phyloP scores from a whole-genome alignment of 1,284 basidiomycete genomes.

The Pterulicium gracile region DNA sequence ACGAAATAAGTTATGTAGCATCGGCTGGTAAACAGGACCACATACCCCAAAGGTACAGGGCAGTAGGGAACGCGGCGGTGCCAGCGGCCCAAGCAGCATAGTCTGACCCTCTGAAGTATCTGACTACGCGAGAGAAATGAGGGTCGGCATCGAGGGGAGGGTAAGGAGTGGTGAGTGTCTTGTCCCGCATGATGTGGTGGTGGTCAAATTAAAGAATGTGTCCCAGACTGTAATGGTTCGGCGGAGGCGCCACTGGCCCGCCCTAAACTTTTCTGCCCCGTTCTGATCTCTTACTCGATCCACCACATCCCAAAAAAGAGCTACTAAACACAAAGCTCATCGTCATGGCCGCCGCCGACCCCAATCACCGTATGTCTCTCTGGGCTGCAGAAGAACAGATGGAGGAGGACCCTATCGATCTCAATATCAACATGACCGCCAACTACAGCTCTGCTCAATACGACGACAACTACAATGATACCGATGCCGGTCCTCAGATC shows the following conservation, averaged over 20 bases:
- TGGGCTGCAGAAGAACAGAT: conserved; percentile 66
- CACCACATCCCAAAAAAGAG: background rate
- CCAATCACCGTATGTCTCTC: conserved; percentile 41
- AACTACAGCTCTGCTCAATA: conserved; percentile 48
- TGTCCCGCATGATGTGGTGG: conserved; percentile 48
- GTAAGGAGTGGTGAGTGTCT: conserved; percentile 61
- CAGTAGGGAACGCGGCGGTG: conserved; percentile 71
- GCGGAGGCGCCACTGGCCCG: background rate
- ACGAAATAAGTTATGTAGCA: too few relatives aligned
- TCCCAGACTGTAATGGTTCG: background rate
- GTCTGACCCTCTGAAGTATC: conserved; percentile 86
- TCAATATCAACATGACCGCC: conserved; percentile 47
- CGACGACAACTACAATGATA: conserved; percentile 59
- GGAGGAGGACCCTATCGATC: conserved; percentile 64
- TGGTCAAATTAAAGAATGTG: too few relatives aligned
- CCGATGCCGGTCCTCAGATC: conserved; percentile 50
- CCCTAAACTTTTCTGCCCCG: background rate
- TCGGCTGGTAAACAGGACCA: too few relatives aligned
- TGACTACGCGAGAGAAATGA: conserved; percentile 78
- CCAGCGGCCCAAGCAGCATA: conserved; percentile 77
- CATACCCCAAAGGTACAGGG: conserved; percentile 69
- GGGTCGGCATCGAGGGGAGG: conserved; percentile 91
- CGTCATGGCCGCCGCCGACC: background rate
- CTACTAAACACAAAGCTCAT: too few relatives aligned
- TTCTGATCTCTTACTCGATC: background rate